phyloP scores from a whole-genome alignment of 2,329 filamentous ascomycete genomes.

The Beauveria brongniartii region DNA sequence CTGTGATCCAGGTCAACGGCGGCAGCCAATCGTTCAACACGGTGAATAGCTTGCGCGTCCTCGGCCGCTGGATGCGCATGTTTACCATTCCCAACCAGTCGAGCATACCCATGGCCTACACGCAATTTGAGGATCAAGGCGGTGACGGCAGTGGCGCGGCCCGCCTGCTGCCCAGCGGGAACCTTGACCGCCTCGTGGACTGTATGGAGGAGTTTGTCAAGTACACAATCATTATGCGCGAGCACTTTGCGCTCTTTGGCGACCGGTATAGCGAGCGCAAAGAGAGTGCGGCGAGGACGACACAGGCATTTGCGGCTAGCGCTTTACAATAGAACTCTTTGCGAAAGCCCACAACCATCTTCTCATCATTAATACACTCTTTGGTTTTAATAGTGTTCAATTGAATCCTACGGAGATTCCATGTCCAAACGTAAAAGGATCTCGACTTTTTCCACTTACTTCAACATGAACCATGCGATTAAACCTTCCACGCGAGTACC shows the following conservation, averaged over 20 bases:
- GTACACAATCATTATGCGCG: conserved; percentile 57
- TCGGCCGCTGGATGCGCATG: conserved; percentile 65
- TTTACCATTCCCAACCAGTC: conserved; percentile 60
- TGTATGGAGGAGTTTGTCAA: conserved; percentile 66
- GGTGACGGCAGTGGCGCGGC: conserved; percentile 40
- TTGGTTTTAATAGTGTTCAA: too few relatives aligned
- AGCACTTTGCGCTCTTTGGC: conserved; percentile 51
- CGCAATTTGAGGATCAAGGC: conserved; percentile 44
- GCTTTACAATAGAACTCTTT: not conserved
- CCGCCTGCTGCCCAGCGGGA: conserved; percentile 45
- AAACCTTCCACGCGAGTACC: not conserved
- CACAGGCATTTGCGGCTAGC: not conserved
- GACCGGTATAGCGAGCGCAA: conserved; percentile 52
- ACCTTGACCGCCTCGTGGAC: conserved; percentile 53
- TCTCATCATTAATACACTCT: too few relatives aligned
- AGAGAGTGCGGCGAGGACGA: not conserved
- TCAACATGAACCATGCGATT: not conserved
- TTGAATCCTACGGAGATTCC: too few relatives aligned
- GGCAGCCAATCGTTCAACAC: conserved; percentile 62
- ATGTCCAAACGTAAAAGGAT: too few relatives aligned
- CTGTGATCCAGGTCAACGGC: conserved; percentile 54
- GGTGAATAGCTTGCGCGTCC: conserved; percentile 55
- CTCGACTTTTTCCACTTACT: not conserved
- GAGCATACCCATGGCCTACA: conserved; percentile 55
- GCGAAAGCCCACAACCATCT: too few relatives aligned